These are phyloP conservation scores for Nemania diffusa DNA, from an alignment of 2,329 filamentous ascomycete species.

Conservation along the genomic window DNA sequence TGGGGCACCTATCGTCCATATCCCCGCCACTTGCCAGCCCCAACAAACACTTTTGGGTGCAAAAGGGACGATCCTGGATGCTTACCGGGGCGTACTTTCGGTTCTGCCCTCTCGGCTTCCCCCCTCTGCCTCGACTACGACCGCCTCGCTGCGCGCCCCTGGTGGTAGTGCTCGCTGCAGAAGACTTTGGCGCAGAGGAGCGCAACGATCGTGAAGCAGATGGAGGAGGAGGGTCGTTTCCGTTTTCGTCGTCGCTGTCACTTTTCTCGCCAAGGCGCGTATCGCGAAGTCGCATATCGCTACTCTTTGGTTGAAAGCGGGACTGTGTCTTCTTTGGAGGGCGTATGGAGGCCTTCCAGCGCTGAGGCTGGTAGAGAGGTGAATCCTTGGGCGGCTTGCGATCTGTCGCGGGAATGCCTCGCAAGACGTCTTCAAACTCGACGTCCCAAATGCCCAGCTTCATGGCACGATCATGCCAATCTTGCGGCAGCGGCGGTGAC, in stretches of 20 bases:
- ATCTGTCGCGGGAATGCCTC: slow-evolving; percentile 28
- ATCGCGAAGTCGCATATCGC: too few relatives aligned
- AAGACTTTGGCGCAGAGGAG: neutral
- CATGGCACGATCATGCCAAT: slow-evolving; percentile 48
- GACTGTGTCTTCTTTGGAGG: slow-evolving; percentile 48
- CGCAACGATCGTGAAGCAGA: slow-evolving; percentile 13
- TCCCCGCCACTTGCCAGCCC: slow-evolving; percentile 64
- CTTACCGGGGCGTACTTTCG: slow-evolving; percentile 4
- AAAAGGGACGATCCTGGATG: slow-evolving; percentile 34
- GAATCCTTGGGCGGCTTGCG: slow-evolving; percentile 24
- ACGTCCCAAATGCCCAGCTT: slow-evolving; percentile 50
- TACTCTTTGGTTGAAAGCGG: slow-evolving; percentile 33
- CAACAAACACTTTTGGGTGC: slow-evolving; percentile 37
- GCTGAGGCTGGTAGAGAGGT: slow-evolving; percentile 30
- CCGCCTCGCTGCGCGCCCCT: neutral
- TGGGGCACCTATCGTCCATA: slow-evolving; percentile 48
- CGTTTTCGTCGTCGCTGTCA: slow-evolving; percentile 18
- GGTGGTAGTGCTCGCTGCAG: neutral
- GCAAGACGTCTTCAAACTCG: slow-evolving; percentile 41
- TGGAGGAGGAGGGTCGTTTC: slow-evolving; percentile 18
- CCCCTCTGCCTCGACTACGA: neutral
- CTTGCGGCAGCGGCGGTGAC: slow-evolving; percentile 40
- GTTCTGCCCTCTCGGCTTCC: slow-evolving; percentile 8
- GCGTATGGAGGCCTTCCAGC: slow-evolving; percentile 47
- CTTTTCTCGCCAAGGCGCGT: neutral